Evolutionary conservation across 495 filamentous ascomycete genomes (phyloP), one percentile per base, ranked within the genome.

Genomic region (Podospora conica): DNA sequence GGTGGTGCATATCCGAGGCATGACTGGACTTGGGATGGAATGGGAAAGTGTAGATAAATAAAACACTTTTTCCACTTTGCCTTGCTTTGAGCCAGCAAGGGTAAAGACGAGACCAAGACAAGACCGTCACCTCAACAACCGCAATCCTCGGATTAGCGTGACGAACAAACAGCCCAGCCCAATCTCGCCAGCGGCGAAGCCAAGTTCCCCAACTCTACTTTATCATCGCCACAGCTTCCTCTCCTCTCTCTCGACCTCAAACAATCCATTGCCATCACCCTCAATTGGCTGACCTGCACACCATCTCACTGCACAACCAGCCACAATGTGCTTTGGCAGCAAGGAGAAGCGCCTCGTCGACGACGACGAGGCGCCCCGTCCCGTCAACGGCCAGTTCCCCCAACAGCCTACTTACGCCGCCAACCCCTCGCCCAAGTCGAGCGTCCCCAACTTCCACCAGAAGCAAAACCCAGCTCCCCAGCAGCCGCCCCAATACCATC

Each of bases 301-400:
- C 31, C 29, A 27, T 24, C 33, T 25, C 53, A n/a, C n/a, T 54
- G 20, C 54, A 21, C n/a, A 18, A 24, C 6, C 55, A 23, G 55
- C 20, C 54, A 63, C 55, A 6, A 82, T 83, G 80, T 83, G 80
- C 69, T 81, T 83, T 68, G 77, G 78, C 55, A 76, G 69, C 59
- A 77, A 76, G 55, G 74, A 80, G 33, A 72, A 72, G 28, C 55
- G 71, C 33, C 69, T 64, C 73, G 72, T 59, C 64, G 73, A 66
- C 70, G 73, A 58, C 65, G 73, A 64, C 66, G 75, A 62, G 67
- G 60, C 58, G 21, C 72, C 74, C 23, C 69, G 67, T 23, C 71
- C 67, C 0, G 64, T 56, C 9, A 62, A 65, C 25, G 67, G 65
- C 33, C 70, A 72, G 15, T 22, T 68, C 15, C 70, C 67, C 18